Evolutionary conservation across 1,139 yeast genomes (phyloP), one percentile per base, ranked within the genome.

Genomic region (Blastobotrys proliferans): DNA sequence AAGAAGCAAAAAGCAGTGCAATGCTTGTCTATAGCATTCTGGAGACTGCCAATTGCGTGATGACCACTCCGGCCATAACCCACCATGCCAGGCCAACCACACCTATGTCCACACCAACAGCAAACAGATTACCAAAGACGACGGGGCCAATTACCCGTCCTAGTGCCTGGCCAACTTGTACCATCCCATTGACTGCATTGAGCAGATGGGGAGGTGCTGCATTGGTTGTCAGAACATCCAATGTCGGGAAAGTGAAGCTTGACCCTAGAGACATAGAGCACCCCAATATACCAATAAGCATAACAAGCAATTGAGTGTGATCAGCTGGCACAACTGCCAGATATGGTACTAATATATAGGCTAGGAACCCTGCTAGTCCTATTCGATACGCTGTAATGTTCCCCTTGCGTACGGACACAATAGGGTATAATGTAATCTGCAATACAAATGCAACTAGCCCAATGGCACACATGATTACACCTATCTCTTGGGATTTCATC

Each of bases 91-190:
- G 51, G 56, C 76, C 74, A 1, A 74, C 74, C 42, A 70, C 56
- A 8, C 67, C 63, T 20, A 28, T 52, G 55, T 51, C 73, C 69
- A 43, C 70, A 61, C 60, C 69, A 60, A n/a, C 76, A 60, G 73
- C 78, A 71, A 44, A 79, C 50, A 49, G 58, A 62, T 38, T 51
- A 10, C 84, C 85, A 72, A 80, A 74, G 2, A 68, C 31, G 22
- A 77, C 59, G 0, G 84, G 84, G 1, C 79, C 83, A 1, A 76
- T 41, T 46, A 72, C 76, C 47, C 83, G 60, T 0, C 83, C 80
- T 24, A 76, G 62, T 1, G 82, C 69, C 19, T 73, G 64, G 32
- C 73, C 65, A 10, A 57, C 48, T 35, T 57, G 57, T 3, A 60
- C 56, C 6, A 59, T 44, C 1, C 63, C 62, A 43, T 57, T 61